Evolutionary conservation across 2,329 filamentous ascomycete species (phyloP).

Genomic region (Trichoderma endophyticum): DNA sequence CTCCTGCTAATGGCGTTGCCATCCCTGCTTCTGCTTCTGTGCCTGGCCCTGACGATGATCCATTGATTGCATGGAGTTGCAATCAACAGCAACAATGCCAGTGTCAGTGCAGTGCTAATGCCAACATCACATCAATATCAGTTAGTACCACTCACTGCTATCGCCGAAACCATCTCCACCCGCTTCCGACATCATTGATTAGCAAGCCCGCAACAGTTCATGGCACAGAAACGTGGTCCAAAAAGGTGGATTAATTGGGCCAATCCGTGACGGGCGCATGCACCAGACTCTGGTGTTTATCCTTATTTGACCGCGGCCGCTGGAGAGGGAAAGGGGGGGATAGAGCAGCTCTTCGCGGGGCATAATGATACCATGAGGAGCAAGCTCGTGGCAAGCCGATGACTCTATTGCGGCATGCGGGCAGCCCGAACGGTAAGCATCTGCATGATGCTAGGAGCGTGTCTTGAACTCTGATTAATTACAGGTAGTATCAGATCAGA

Average conservation of each 20-base stretch:
- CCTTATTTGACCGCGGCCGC: background rate
- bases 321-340: background rate
- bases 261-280: background rate
- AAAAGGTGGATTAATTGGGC: conserved; percentile 1
- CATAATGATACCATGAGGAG: background rate
- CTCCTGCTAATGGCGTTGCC: background rate
- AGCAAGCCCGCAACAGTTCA: background rate
- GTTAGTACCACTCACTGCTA: background rate
- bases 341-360: background rate
- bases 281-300: background rate
- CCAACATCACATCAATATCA: background rate
- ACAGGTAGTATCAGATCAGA: background rate
- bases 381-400: background rate
- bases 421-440: conserved; percentile 1
- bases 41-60: conserved; percentile 8
- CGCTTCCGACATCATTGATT: background rate
- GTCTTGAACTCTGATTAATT: background rate
- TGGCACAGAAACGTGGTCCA: background rate
- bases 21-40: conserved; percentile 9
- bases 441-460: background rate
- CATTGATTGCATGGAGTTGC: background rate
- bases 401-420: background rate
- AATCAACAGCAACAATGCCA: background rate
- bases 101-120: background rate
- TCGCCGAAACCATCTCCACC: background rate